These are phyloP conservation scores for Oryza nivara DNA, from an alignment of 176 grass and related monocot species.

Conservation along the genomic window DNA sequence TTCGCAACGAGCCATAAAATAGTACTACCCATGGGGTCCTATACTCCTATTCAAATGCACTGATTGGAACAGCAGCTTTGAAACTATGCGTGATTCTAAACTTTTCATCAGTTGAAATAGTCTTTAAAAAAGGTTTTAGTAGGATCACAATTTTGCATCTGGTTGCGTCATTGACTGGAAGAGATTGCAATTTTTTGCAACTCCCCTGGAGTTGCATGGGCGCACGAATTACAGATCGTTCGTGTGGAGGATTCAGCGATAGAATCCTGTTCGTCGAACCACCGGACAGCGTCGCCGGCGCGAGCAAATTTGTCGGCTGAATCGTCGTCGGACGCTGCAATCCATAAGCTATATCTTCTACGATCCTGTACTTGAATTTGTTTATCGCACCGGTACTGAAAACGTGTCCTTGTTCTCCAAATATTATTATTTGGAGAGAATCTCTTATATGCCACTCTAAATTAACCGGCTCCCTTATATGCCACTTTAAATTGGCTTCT, in stretches of 20 bases:
- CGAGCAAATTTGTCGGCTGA: slow-evolving; percentile 36
- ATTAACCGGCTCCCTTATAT: no score
- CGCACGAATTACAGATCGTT: slow-evolving; percentile 12
- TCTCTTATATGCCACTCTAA: no score
- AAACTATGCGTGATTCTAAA: not conserved
- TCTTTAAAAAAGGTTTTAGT: not conserved
- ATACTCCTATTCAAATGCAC: not conserved
- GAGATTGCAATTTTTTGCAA: not conserved
- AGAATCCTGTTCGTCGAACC: slow-evolving; percentile 16
- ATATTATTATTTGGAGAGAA: not conserved
- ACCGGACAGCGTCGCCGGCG: slow-evolving; percentile 25
- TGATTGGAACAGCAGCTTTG: slow-evolving; percentile 37
- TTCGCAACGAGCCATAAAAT: not conserved
- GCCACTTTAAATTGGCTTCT: no score
- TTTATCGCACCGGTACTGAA: not conserved
- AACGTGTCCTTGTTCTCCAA: slow-evolving; percentile 27
- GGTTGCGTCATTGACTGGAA: not conserved
- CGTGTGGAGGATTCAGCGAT: slow-evolving; percentile 10
- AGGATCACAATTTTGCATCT: not conserved
- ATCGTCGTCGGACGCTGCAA: slow-evolving; percentile 22
- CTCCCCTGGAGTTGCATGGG: not conserved
- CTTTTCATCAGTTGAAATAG: not conserved
- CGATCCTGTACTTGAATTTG: slow-evolving; percentile 18
- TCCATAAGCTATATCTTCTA: not conserved
- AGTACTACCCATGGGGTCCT: not conserved